Evolutionary conservation across 495 filamentous ascomycete genomes (phyloP).

Genomic region (Penicillium soppii): DNA sequence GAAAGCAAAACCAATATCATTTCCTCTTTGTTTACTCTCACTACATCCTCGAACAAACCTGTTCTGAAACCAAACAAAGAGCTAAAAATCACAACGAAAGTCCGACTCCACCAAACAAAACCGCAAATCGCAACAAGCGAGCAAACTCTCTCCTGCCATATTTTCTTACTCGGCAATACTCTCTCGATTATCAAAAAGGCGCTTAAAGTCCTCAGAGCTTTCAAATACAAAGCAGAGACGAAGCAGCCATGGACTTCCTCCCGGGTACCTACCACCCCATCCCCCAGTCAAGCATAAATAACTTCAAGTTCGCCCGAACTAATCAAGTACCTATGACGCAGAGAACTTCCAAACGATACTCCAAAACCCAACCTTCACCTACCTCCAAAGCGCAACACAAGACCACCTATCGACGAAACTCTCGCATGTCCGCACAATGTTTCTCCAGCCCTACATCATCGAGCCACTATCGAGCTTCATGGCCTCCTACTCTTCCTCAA

Average conservation of each 20-base stretch:
- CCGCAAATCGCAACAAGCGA: background rate
- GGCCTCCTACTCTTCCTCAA: slow-evolving; percentile 42
- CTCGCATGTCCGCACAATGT: slow-evolving; percentile 34
- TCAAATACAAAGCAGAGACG: background rate
- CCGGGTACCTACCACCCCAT: slow-evolving; percentile 11
- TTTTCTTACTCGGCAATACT: background rate
- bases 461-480: slow-evolving; percentile 48
- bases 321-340: background rate
- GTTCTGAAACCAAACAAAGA: background rate
- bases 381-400: slow-evolving; percentile 17
- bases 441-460: slow-evolving; percentile 42
- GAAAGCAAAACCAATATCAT: background rate
- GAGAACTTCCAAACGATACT: slow-evolving; percentile 30
- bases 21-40: background rate
- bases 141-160: background rate
- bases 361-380: slow-evolving; percentile 22
- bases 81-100: background rate
- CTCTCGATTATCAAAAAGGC: background rate
- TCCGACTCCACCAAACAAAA: background rate
- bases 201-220: background rate
- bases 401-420: slow-evolving; percentile 29
- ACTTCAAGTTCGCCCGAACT: no score
- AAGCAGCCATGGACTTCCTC: slow-evolving; percentile 21
- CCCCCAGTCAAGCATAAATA: background rate
- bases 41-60: background rate